Evolutionary conservation across 2,329 filamentous ascomycete species (phyloP), one percentile per base, ranked within the genome.

Genomic region (Nemania sp.): DNA sequence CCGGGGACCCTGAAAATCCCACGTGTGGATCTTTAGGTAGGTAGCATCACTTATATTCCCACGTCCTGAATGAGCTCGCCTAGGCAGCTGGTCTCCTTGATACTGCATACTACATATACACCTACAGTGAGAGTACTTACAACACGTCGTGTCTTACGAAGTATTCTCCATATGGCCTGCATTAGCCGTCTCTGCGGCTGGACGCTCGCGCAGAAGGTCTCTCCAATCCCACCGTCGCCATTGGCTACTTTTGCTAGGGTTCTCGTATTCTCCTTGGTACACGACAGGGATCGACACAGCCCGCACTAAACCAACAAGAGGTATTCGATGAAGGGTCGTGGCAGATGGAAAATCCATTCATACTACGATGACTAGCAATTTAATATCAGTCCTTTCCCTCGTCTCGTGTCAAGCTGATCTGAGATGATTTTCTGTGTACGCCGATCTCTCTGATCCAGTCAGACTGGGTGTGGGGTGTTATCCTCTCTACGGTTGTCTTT

Each of bases 111-210:
- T 37, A 37, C 34, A 37, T 4, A 15, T 37, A 22, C 19, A 11
- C 17, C 4, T 12, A 41, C 26, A 41, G 6, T 47, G 42, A 31
- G n/a, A n/a, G 44, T 53, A 44, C n/a, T 14, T 12, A 34, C 31
- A 12, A 5, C 19, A 34, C 31, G 31, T 17, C n/a, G 14, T 34
- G 19, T n/a, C 15, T 37, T 17, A 36, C 6, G 11, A 36, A 5
- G 34, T 37, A 37, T 47, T 55, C 37, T 42, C 52, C 49, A 54
- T 47, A 37, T 54, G 55, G 52, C 57, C 34, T 62, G 49, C 61
- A 57, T 56, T 53, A 52, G 57, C 52, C 49, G 39, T 45, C 39
- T 52, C 31, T 61, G 56, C 56, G 58, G 50, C 56, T 61, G 59
- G 49, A 52, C 39, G 52, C 54, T 57, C 36, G 43, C 43, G 23